phyloP scores from a whole-genome alignment of 2,329 filamentous ascomycete species.

The Lasiodiplodia theobromae region DNA sequence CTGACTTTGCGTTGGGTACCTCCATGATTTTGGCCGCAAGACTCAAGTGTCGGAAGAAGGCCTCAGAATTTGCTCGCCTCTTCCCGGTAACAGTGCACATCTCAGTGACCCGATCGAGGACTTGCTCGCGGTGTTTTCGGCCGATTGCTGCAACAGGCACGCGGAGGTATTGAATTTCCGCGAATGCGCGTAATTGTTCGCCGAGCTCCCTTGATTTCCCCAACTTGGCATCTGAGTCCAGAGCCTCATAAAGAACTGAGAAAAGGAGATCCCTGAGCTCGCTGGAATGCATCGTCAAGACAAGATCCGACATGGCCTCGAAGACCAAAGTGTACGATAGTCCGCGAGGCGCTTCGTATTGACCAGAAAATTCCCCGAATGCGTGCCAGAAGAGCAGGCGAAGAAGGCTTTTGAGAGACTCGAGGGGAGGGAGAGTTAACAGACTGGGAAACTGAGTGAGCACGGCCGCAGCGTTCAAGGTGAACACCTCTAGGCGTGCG shows the following conservation, averaged over 20 bases:
- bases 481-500: conserved; percentile 18
- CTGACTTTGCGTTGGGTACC: conserved; percentile 45
- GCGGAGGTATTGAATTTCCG: conserved; percentile 36
- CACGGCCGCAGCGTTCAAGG: conserved; percentile 23
- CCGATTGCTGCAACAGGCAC: conserved; percentile 38
- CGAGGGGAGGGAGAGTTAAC: conserved; percentile 17
- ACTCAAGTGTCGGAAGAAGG: conserved; percentile 24
- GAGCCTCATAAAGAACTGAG: conserved; percentile 20
- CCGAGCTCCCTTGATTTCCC: conserved; percentile 4
- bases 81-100: conserved; percentile 32
- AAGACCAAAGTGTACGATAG: conserved; percentile 25
- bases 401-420: conserved; percentile 24
- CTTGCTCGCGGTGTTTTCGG: conserved; percentile 42
- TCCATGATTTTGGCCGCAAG: conserved; percentile 42
- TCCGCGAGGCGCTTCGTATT: conserved; percentile 14
- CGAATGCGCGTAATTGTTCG: conserved; percentile 31
- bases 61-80: conserved; percentile 13
- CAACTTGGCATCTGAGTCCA: conserved; percentile 21
- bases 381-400: conserved; percentile 26
- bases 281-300: conserved; percentile 22
- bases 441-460: conserved; percentile 25
- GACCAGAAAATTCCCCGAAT: conserved; percentile 25
- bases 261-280: conserved; percentile 26
- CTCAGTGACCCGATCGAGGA: conserved; percentile 40
- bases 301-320: conserved; percentile 28